Percentiles rank a stretch among this genome's conserved stretches.
Evolutionary conservation across 495 filamentous ascomycete genomes (phyloP).

Genomic region (Ascobolus immersus): DNA sequence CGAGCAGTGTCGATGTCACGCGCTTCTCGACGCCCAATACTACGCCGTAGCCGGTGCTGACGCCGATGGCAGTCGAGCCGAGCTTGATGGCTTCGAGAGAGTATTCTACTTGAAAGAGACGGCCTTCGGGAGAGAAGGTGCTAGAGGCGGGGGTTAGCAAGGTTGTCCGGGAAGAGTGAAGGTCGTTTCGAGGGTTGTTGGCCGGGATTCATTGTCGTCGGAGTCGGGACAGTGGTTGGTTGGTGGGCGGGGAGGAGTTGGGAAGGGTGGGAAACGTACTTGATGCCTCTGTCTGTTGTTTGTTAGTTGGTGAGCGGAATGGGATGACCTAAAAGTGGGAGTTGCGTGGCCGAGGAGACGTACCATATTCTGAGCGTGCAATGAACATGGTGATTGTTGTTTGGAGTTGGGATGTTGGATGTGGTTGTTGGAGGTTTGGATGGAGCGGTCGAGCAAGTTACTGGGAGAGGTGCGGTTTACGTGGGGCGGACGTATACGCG

Average conservation of each 20-base stretch:
- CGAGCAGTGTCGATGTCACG: slow-evolving; percentile 86
- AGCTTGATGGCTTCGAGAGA: slow-evolving; percentile 99
- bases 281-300: slow-evolving; percentile 81
- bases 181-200: neutral
- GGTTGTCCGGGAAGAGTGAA: slow-evolving; percentile 4
- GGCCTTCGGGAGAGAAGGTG: slow-evolving; percentile 98
- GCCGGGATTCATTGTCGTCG: neutral
- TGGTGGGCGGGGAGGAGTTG: neutral
- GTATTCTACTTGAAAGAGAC: slow-evolving; percentile 99
- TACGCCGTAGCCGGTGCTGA: slow-evolving; percentile 68
- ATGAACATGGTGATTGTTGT: slow-evolving; percentile 71
- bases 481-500: too few species aligned
- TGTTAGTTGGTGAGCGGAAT: neutral
- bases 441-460: slow-evolving; percentile 19
- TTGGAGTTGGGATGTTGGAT: slow-evolving; percentile 3
- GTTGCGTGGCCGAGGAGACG: slow-evolving; percentile 15
- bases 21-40: slow-evolving; percentile 97
- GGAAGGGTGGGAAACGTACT: slow-evolving; percentile 32
- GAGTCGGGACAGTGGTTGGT: neutral
- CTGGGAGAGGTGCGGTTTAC: slow-evolving; percentile 9
- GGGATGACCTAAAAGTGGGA: slow-evolving; percentile 9
- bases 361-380: slow-evolving; percentile 98
- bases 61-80: slow-evolving; percentile 90
- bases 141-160: slow-evolving; percentile 21
- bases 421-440: slow-evolving; percentile 4